A percentile compares a stretch with the other conserved stretches of the same genome.
Evolutionary conservation across 2,329 filamentous ascomycete genomes (phyloP).

Genomic region (Hypoxylon sp.): DNA sequence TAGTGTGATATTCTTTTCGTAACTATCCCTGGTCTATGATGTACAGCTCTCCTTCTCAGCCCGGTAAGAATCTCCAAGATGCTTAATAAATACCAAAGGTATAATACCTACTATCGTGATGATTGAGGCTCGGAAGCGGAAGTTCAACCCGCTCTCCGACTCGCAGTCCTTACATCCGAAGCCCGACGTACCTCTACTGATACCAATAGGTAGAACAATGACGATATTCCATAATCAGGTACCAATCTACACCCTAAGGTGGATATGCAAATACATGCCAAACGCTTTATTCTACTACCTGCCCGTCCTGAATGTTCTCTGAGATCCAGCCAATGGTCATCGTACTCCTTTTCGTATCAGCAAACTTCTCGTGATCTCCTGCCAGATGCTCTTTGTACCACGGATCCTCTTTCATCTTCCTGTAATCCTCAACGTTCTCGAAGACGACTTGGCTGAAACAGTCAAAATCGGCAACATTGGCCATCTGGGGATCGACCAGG

Average conservation of each 20-base stretch:
- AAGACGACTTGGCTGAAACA: conserved; percentile 64
- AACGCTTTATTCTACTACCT: conserved; percentile 42
- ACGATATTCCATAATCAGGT: no score
- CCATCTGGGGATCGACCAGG: conserved; percentile 60
- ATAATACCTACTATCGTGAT: neutral
- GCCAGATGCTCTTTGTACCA: conserved; percentile 60
- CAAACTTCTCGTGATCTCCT: conserved; percentile 62
- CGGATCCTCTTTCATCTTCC: conserved; percentile 61
- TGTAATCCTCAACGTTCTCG: conserved; percentile 58
- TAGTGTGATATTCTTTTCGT: neutral
- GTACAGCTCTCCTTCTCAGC: neutral
- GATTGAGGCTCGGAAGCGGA: neutral
- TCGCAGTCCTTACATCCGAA: neutral
- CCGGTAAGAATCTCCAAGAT: neutral
- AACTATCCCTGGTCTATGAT: neutral
- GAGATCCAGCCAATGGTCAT: conserved; percentile 62
- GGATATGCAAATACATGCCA: no score
- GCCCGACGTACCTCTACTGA: neutral
- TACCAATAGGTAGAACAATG: no score
- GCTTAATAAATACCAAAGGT: neutral
- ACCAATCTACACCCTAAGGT: no score
- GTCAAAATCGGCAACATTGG: conserved; percentile 62
- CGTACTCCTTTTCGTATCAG: conserved; percentile 59
- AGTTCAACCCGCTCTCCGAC: neutral
- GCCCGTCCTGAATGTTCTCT: conserved; percentile 56